Evolutionary conservation across 352 stramenopile genomes (phyloP), one percentile per base, ranked within the genome.

Genomic region (Phytophthora pinifolia): DNA sequence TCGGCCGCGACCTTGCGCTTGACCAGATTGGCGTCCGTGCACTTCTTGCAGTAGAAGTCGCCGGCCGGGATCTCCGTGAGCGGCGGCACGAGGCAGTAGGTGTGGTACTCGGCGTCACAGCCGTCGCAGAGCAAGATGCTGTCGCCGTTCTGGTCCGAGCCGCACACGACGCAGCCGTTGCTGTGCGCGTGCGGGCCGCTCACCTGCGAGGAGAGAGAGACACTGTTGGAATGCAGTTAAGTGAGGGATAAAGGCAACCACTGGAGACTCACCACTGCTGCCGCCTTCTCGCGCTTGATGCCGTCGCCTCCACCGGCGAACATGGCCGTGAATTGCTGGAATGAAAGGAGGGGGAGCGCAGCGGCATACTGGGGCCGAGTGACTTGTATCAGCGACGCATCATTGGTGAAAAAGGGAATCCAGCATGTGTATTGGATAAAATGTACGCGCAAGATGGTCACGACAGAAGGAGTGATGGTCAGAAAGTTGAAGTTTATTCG

Each of bases 81-180:
- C 38, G 84, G 82, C 7, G 84, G 84, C 43, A 82, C 70, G 13
- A 94, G 78, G 65, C 84, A 94, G 55, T 91, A 90, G 10, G 59
- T 92, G 70, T 94, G 84, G 65, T 92, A 94, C 72, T 94, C 84
- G n/a, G 68, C 82, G 47, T 91, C 79, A 59, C 84, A 94, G 63
- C 83, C 81, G 51, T 94, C 84, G 31, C 84, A 94, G 8, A 94
- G 73, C 43, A 94, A 42, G 51, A 94, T 94, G 53, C 79, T 85
- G 65, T 89, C 79, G 18, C 74, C 82, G 59, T 92, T 78, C 57
- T 88, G 78, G 67, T 89, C 75, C 25, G 73, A 55, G 4, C 84
- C 70, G 50, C 84, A 94, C 25, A 88, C 70, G 22, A 79, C 70
- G 56, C 84, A 94, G 44, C 82, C 79, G 37, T 76, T 71, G 59